Evolutionary conservation across 495 filamentous ascomycete species (phyloP).

Genomic region (Sabuloglossum arenarium): DNA sequence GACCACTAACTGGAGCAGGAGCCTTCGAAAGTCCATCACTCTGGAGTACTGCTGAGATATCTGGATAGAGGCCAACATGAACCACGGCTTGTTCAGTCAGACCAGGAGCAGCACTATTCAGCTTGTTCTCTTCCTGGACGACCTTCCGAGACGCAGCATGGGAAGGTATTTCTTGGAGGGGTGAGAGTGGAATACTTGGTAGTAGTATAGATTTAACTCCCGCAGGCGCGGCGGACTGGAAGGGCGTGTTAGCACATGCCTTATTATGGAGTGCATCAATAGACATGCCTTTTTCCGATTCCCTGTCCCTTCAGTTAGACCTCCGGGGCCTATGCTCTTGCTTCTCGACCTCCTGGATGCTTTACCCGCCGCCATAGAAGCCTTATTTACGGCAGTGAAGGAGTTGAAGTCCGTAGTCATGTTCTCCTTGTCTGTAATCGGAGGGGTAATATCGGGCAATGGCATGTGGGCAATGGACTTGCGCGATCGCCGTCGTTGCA

Average conservation of each 20-base stretch:
- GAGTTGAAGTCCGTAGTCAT: constrained; percentile 36
- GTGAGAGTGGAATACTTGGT: constrained; percentile 8
- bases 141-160: neutral
- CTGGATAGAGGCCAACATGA: neutral
- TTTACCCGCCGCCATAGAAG: constrained; percentile 20
- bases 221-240: neutral
- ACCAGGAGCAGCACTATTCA: neutral
- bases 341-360: constrained; percentile 58
- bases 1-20: neutral
- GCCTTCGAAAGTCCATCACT: neutral
- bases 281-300: constrained; percentile 55
- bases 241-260: neutral
- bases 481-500: constrained; percentile 33
- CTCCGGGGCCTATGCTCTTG: constrained; percentile 86
- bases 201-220: constrained; percentile 8
- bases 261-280: neutral
- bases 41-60: neutral
- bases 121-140: neutral
- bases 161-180: constrained; percentile 3
- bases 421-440: constrained; percentile 43
- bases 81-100: neutral
- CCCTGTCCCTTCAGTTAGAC: constrained; percentile 54
- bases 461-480: constrained; percentile 58
- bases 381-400: constrained; percentile 15
- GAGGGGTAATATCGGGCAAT: constrained; percentile 17